Base-by-base conservation (phyloP, 2,329 filamentous ascomycete genomes). In the Tolypocladium tropicale region DNA sequence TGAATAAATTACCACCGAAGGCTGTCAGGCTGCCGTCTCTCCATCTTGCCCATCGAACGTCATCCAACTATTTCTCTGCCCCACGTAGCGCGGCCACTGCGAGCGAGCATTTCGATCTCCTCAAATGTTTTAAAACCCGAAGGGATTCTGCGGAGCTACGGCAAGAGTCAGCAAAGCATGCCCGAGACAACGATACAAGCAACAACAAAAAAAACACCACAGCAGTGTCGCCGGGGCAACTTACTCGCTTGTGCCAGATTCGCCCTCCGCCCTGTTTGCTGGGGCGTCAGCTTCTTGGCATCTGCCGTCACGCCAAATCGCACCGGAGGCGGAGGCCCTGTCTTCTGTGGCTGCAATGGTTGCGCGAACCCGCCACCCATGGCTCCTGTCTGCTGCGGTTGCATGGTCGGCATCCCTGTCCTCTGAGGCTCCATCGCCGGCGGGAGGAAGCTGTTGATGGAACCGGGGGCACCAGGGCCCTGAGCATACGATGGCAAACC, bases 191-290 rank as follows among this genome's bases (percentile, higher is more conserved):
- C 12, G 4, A 34, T 7, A 6, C 12, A 41, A 10, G 14, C 12
- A 4, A 28, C 4, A 16, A 12, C 28, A 25, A 9, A 4, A 53
- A 14, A 7, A 4, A 3, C 6, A 41, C 14, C 34, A 92, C 7
- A 33, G 46, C 46, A 21, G 46, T 12, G 28, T 32, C 18, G 18
- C 28, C 4, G 28, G 12, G 28, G n/a, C 30, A 32, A 50, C 93
- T 88, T 86, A 97, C 93, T 99, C 67, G 94, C 94, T 83, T 95
- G 89, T 54, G 89, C 81, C 63, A 99, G 79, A 70, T 97, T 96
- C 56, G 94, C 94, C 76, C 89, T 85, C 65, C 88, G 79, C 61
- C 94, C 94, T 7, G 94, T 99, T 32, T 90, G 81, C 75, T 97
- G 94, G 33, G 92, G 85, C 58, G 82, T 79, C 64, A 97, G 74